phyloP scores from a whole-genome alignment of 805 yeast species.

The Teunomyces lycoperdinae region DNA sequence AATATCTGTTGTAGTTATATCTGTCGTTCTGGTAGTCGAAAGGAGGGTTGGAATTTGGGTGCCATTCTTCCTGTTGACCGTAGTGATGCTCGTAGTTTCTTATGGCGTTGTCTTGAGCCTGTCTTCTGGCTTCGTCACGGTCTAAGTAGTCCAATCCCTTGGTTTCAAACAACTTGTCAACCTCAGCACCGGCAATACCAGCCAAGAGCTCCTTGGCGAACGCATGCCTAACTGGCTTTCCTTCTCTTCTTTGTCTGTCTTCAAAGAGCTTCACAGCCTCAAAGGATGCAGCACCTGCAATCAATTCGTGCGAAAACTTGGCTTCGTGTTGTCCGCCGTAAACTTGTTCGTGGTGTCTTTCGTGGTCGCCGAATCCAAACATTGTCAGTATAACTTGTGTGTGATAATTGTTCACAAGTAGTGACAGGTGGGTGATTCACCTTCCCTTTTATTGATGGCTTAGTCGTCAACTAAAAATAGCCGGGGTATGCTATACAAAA shows the following conservation, averaged over 20 bases:
- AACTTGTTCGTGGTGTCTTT: slow-evolving; percentile 20
- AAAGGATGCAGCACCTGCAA: slow-evolving; percentile 34
- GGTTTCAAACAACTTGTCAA: slow-evolving; percentile 33
- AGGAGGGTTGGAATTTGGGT: slow-evolving; percentile 24
- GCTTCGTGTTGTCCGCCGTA: slow-evolving; percentile 30
- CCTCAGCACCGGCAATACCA: slow-evolving; percentile 31
- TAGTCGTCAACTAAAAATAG: not conserved
- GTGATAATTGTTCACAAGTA: not conserved
- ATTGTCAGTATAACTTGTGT: slow-evolving; percentile 8
- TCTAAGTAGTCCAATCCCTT: slow-evolving; percentile 33
- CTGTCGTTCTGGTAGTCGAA: slow-evolving; percentile 23
- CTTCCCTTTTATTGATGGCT: not conserved
- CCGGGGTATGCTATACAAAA: not conserved
- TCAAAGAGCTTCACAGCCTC: slow-evolving; percentile 30
- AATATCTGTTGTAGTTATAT: slow-evolving; percentile 16
- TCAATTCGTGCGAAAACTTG: slow-evolving; percentile 28
- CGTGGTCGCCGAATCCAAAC: slow-evolving; percentile 24
- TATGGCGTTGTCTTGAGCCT: slow-evolving; percentile 20
- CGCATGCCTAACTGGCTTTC: slow-evolving; percentile 29
- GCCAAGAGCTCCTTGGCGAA: slow-evolving; percentile 29
- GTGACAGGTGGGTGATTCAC: not conserved
- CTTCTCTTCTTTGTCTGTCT: slow-evolving; percentile 31
- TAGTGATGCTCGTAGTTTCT: slow-evolving; percentile 26
- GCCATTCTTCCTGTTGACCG: slow-evolving; percentile 25
- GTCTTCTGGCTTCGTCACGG: slow-evolving; percentile 20